Conservation (phyloP, 2,329 filamentous ascomycete genomes). For the Didymellaceae sp. region DNA sequence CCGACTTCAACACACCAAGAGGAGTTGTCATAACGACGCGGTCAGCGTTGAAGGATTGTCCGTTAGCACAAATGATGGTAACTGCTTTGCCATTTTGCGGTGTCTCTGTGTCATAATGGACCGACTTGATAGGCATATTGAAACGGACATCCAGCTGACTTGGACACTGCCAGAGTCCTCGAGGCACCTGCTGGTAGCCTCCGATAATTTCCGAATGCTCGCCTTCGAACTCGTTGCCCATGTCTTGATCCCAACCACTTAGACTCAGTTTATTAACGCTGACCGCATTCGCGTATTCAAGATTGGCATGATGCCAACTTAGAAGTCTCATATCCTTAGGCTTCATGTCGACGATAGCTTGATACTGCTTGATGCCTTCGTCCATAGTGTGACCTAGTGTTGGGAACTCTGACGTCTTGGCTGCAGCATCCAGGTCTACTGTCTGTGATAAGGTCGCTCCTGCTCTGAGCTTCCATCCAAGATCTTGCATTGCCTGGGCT, state of each 20-base stretch:
- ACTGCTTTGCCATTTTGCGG: constrained; percentile 32
- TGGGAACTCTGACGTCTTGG: constrained; percentile 66
- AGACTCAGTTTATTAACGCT: constrained; percentile 88
- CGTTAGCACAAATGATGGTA: constrained; percentile 72
- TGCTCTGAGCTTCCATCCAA: constrained; percentile 81
- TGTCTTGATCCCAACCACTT: constrained; percentile 94
- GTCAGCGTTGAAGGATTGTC: constrained; percentile 80
- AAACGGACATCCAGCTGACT: constrained; percentile 78
- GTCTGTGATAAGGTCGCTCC: constrained; percentile 68
- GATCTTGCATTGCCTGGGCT: constrained; percentile 75
- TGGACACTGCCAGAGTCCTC: constrained; percentile 80
- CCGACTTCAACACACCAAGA: constrained; percentile 88
- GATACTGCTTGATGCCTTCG: constrained; percentile 87
- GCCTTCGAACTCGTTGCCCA: constrained; percentile 96
- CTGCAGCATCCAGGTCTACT: constrained; percentile 72
- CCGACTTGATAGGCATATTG: constrained; percentile 73
- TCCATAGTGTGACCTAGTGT: constrained; percentile 92
- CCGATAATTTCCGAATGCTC: constrained; percentile 92
- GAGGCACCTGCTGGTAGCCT: constrained; percentile 92
- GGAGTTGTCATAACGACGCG: constrained; percentile 89
- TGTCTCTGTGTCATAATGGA: constrained; percentile 62
- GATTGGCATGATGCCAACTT: constrained; percentile 98
- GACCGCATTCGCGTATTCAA: constrained; percentile 95
- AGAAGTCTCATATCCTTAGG: constrained; percentile 87
- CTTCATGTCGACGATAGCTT: constrained; percentile 78